phyloP scores from a whole-genome alignment of 129 eudicot genomes.

The Centrapalus pauciflorus region DNA sequence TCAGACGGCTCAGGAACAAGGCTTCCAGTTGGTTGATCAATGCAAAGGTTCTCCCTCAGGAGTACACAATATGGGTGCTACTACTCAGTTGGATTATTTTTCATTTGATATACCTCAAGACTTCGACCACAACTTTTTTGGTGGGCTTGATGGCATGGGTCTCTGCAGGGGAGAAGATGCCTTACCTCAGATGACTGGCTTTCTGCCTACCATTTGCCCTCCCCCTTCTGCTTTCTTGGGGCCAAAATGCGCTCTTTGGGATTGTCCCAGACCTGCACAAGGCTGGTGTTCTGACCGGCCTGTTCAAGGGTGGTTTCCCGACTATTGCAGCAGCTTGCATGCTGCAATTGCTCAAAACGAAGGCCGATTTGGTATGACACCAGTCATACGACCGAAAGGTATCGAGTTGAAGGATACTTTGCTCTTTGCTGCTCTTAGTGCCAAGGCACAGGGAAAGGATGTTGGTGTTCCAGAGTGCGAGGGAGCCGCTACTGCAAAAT shows the following conservation, averaged over 20 bases:
- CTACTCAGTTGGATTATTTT: conserved; percentile 45
- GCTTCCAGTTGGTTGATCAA: conserved; percentile 40
- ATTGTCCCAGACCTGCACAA: conserved; percentile 82
- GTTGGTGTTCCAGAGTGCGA: conserved; percentile 97
- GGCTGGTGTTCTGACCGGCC: conserved; percentile 79
- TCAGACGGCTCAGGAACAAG: conserved; percentile 49
- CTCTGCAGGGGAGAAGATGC: conserved; percentile 28
- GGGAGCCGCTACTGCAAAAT: conserved; percentile 96
- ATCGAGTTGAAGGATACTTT: conserved; percentile 87
- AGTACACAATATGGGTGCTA: conserved; percentile 29
- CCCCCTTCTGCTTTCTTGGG: conserved; percentile 97
- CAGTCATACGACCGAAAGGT: conserved; percentile 91
- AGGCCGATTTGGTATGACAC: conserved; percentile 82
- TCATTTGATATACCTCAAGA: conserved; percentile 52
- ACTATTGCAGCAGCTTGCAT: conserved; percentile 82
- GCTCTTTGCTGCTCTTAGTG: conserved; percentile 89
- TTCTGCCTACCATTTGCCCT: conserved; percentile 58
- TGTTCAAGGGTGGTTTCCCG: conserved; percentile 70
- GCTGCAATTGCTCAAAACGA: conserved; percentile 81
- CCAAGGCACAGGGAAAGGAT: conserved; percentile 80
- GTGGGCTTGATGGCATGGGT: conserved; percentile 41
- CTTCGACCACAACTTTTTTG: conserved; percentile 37
- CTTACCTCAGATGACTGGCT: conserved; percentile 36
- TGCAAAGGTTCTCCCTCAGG: conserved; percentile 48
- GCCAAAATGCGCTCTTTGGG: conserved; percentile 99